phyloP scores from a whole-genome alignment of 805 yeast genomes.

The Middelhovenomyces tepae region DNA sequence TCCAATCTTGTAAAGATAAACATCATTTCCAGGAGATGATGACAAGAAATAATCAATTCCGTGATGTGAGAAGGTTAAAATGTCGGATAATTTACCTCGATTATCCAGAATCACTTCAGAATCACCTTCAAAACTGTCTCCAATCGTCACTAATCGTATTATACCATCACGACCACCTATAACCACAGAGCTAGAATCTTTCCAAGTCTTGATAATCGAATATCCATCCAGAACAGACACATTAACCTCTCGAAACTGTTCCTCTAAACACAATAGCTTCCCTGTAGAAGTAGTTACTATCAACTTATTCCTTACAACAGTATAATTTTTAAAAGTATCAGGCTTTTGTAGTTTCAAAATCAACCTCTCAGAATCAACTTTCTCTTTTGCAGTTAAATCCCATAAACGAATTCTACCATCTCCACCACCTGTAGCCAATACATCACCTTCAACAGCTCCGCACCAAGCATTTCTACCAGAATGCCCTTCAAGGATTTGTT shows the following conservation, averaged over 20 bases:
- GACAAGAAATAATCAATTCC: no score
- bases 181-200: slow-evolving; percentile 36
- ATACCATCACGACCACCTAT: slow-evolving; percentile 28
- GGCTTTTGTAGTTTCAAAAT: slow-evolving; percentile 22
- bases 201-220: slow-evolving; percentile 29
- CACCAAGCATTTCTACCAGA: slow-evolving; percentile 82
- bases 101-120: slow-evolving; percentile 23
- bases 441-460: slow-evolving; percentile 43
- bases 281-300: slow-evolving; percentile 52
- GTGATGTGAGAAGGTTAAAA: slow-evolving; percentile 13
- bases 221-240: slow-evolving; percentile 11
- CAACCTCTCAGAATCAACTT: neutral
- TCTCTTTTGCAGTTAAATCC: slow-evolving; percentile 30
- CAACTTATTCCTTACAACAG: slow-evolving; percentile 37
- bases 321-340: slow-evolving; percentile 57
- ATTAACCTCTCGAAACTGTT: neutral
- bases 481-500: slow-evolving; percentile 56
- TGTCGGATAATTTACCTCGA: slow-evolving; percentile 28
- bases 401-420: slow-evolving; percentile 74
- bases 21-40: no score
- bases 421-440: slow-evolving; percentile 84
- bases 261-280: slow-evolving; percentile 31
- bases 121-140: slow-evolving; percentile 16
- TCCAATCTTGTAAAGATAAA: no score
- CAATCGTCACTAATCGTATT: slow-evolving; percentile 8